Percentiles rank a stretch among this genome's conserved stretches.
These are phyloP conservation scores for Fusarium buharicum DNA, from an alignment of 2,329 filamentous ascomycete species.

Conservation along the genomic window DNA sequence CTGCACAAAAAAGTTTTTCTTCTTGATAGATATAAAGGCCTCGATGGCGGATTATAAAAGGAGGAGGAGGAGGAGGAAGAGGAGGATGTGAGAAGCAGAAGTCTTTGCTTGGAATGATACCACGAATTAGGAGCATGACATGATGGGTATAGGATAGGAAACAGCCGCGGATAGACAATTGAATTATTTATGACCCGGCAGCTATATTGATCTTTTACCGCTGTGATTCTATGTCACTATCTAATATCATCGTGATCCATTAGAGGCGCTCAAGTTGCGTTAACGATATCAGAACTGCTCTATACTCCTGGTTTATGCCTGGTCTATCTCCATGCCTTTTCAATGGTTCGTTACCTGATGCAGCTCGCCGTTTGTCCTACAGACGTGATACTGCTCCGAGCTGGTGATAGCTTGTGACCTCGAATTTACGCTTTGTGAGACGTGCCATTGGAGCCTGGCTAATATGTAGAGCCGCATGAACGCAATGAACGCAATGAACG, in stretches of 20 bases:
- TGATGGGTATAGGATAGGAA: slow-evolving; percentile 19
- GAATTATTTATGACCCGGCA: slow-evolving; percentile 12
- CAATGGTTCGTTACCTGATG: slow-evolving; percentile 12
- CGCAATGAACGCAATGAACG: neutral
- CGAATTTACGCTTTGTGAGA: slow-evolving; percentile 17
- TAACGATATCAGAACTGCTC: too few relatives aligned
- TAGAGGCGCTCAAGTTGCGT: too few relatives aligned
- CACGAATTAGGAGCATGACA: slow-evolving; percentile 43
- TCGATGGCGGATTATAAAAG: slow-evolving; percentile 31
- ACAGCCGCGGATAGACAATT: slow-evolving; percentile 24
- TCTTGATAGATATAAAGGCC: slow-evolving; percentile 35
- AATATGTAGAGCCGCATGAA: slow-evolving; percentile 12
- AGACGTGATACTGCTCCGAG: slow-evolving; percentile 8
- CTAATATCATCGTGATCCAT: too few relatives aligned
- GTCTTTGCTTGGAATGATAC: slow-evolving; percentile 44
- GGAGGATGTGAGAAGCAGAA: slow-evolving; percentile 4
- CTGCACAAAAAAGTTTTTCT: slow-evolving; percentile 5
- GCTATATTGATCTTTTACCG: neutral
- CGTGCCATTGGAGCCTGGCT: slow-evolving; percentile 1
- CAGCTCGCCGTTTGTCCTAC: slow-evolving; percentile 8
- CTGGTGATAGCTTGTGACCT: slow-evolving; percentile 1
- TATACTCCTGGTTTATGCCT: too few relatives aligned
- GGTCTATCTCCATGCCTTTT: neutral
- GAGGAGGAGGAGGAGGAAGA: neutral
- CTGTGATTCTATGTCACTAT: neutral